Percentiles rank a stretch among this genome's conserved stretches.
Conservation (phyloP, 495 filamentous ascomycete species). For the Penicillium flavigenum region DNA sequence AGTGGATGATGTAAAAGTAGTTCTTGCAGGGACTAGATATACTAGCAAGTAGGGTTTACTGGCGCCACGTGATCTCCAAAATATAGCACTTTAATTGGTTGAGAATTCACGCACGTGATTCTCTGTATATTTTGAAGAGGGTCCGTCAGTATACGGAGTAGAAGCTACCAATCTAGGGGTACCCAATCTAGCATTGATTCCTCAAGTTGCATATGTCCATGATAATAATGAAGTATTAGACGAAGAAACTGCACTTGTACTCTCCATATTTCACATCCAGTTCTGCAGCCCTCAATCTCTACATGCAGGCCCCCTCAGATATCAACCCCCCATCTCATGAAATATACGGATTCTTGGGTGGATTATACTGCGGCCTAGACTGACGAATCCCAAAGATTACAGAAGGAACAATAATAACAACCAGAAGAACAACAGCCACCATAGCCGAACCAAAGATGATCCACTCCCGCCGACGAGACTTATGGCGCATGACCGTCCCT, state of each 20-base stretch:
- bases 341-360: neutral
- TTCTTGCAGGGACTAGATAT: too few species aligned
- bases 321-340: neutral
- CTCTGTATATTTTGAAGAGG: too few species aligned
- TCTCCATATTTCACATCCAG: neutral
- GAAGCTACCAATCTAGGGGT: too few species aligned
- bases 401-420: slow-evolving; percentile 14
- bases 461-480: slow-evolving; percentile 8
- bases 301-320: neutral
- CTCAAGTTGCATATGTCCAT: neutral
- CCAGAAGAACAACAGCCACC: slow-evolving; percentile 4
- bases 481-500: slow-evolving; percentile 7
- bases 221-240: neutral
- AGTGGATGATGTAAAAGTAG: too few species aligned
- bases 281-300: neutral
- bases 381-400: slow-evolving; percentile 8
- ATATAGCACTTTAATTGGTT: too few species aligned
- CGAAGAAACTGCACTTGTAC: neutral
- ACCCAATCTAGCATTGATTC: neutral
- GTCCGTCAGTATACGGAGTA: too few species aligned
- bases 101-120: too few species aligned
- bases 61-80: too few species aligned
- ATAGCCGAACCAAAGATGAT: slow-evolving; percentile 4
- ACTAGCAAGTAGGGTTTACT: too few species aligned
- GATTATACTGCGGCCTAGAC: neutral